These are phyloP conservation scores for Fusarium sp. DNA, from an alignment of 2,329 filamentous ascomycete species.

Conservation along the genomic window DNA sequence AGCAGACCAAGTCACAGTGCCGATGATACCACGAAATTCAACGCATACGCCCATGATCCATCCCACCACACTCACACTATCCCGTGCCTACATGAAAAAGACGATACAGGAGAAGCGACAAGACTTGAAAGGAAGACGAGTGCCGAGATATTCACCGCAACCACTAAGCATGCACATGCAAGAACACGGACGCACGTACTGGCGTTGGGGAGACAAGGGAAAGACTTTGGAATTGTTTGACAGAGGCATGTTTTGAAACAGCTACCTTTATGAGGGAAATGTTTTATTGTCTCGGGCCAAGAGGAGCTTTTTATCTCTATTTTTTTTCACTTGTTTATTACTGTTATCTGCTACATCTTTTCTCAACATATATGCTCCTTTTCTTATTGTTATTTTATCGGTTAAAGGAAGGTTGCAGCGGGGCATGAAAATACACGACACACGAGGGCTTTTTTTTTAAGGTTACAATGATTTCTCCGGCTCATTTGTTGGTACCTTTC, in stretches of 20 bases:
- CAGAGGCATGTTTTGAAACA: constrained; percentile 10
- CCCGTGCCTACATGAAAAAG: constrained; percentile 30
- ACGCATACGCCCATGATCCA: constrained; percentile 40
- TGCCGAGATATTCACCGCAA: constrained; percentile 6
- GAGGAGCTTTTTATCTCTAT: constrained; percentile 12
- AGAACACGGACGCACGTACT: constrained; percentile 40
- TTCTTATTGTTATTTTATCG: constrained; percentile 18
- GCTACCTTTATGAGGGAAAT: constrained; percentile 1
- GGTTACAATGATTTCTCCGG: constrained; percentile 8
- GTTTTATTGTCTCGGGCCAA: constrained; percentile 15
- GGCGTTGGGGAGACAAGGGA: constrained; percentile 48
- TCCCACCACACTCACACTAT: constrained; percentile 27
- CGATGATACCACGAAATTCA: constrained; percentile 53
- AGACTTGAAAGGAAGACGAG: constrained; percentile 23
- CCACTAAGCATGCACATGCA: constrained; percentile 31
- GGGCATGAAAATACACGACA: constrained; percentile 45
- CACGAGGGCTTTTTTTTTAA: constrained; percentile 15
- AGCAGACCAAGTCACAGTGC: constrained; percentile 41
- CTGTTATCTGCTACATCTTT: constrained; percentile 7
- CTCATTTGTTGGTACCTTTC: constrained; percentile 1
- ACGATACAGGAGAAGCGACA: constrained; percentile 28
- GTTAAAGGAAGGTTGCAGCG: constrained; percentile 35
- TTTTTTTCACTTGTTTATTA: constrained; percentile 1
- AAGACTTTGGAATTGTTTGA: constrained; percentile 31
- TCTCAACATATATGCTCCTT: constrained; percentile 32